Base-by-base conservation (phyloP, 176 grass and related monocot species). In the Avena insularis region DNA sequence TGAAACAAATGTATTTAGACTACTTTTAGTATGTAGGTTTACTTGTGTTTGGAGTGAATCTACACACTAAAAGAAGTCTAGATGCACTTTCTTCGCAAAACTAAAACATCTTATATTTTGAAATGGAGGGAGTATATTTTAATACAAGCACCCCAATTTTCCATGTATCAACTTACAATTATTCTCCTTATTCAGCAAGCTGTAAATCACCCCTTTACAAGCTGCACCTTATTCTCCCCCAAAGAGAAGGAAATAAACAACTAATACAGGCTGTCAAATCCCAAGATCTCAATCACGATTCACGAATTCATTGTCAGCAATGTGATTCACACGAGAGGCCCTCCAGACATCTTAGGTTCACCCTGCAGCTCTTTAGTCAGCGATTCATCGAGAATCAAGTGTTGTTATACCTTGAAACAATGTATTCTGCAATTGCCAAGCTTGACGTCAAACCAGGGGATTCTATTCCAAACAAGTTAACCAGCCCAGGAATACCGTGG, bases 391-490 rank as follows among this genome's bases (percentile, higher is more conserved):
- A 35, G 79, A 62, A 48, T 74, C 45, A 65, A 77, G 60, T 69
- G 50, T 2, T 55, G 29, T 29, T 36, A 84, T 87, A 92, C 74
- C 82, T 92, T 29, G 85, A 92, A 71, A 91, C 71, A 14, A 96
- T 38, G 57, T 86, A 77, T 87, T 98, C 82, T 69, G 92, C 96
- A 72, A 98, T 92, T 43, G 90, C 96, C 88, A 98, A 86, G 68
- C 88, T 90, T 84, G 96, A 98, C 13, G 93, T 98, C 55, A 98
- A 84, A 17, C 96, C 92, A 72, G 96, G 96, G 46, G 96, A 98
- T 86, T 98, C 93, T 58, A 98, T 98, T 64, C 96, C 96, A 49
- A 98, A 91, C 77, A 96, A 88, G 73, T 98, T 96, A 81, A 98
- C 83, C 27, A 98, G 72, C 64, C 96, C 93, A 83, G 85, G 89